Evolutionary conservation across 2,329 filamentous ascomycete genomes (phyloP).

Genomic region (Thermomyces lanuginosus): DNA sequence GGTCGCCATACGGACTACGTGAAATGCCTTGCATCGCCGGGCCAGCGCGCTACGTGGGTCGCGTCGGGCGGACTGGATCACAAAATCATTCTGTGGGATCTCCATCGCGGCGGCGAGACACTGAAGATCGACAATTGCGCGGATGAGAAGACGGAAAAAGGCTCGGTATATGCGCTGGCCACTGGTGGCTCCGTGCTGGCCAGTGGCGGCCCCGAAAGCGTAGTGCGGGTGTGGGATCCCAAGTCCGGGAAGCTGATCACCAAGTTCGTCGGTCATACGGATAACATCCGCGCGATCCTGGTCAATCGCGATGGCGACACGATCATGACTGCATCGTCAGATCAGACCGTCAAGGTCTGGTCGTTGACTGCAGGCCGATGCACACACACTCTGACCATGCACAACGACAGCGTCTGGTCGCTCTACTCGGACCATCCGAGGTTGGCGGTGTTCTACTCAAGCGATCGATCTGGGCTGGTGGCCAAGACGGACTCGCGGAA

Average conservation of each 20-base stretch:
- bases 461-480: constrained; percentile 80
- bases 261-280: constrained; percentile 91
- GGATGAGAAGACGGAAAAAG: constrained; percentile 72
- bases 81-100: constrained; percentile 84
- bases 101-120: constrained; percentile 71
- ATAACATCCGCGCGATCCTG: constrained; percentile 81
- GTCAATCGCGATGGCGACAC: constrained; percentile 79
- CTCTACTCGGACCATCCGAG: constrained; percentile 76
- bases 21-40: constrained; percentile 75
- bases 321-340: constrained; percentile 84
- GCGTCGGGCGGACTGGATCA: constrained; percentile 87
- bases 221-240: constrained; percentile 82
- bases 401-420: constrained; percentile 96
- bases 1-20: constrained; percentile 93
- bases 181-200: constrained; percentile 68
- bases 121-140: constrained; percentile 63
- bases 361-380: constrained; percentile 87
- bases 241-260: constrained; percentile 78
- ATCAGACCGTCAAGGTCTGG: constrained; percentile 97
- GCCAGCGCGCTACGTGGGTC: constrained; percentile 60
- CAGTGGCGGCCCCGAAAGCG: constrained; percentile 85
- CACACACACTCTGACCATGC: constrained; percentile 98
- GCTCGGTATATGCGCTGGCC: constrained; percentile 82
- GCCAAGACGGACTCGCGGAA: constrained; percentile 86
- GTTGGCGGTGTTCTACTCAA: constrained; percentile 83